These are phyloP conservation scores for Allium fistulosum DNA, from an alignment of 106 monocot species.

Conservation along the genomic window DNA sequence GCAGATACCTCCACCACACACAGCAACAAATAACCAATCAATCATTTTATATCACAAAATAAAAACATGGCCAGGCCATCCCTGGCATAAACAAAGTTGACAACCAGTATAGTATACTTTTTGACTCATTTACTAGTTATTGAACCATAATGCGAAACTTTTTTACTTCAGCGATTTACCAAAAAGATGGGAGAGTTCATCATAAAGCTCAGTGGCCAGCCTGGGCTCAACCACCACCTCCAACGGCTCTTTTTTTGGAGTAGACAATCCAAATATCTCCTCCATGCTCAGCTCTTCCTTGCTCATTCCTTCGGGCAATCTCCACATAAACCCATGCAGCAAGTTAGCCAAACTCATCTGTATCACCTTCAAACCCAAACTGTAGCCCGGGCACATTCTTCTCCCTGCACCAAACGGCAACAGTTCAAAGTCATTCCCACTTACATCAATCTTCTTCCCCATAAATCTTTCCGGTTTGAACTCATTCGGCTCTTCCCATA, in stretches of 20 bases:
- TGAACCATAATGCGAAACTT: no score
- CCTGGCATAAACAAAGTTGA: no score
- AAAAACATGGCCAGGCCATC: no score
- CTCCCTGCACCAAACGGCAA: constrained; percentile 40
- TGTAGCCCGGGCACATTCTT: constrained; percentile 40
- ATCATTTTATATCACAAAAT: no score
- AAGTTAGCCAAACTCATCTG: constrained; percentile 23
- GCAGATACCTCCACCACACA: no score
- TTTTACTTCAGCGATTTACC: no score
- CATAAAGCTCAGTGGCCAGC: constrained; percentile 17
- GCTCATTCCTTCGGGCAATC: constrained; percentile 25
- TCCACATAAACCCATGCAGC: constrained; percentile 32
- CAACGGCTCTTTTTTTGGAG: constrained; percentile 23
- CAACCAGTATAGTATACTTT: no score
- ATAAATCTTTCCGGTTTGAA: constrained; percentile 56
- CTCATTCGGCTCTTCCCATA: constrained; percentile 44
- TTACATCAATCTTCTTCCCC: constrained; percentile 37
- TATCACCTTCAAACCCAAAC: constrained; percentile 30
- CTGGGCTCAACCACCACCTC: constrained; percentile 19
- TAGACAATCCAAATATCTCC: constrained; percentile 50
- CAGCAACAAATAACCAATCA: no score
- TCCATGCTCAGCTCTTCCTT: constrained; percentile 48
- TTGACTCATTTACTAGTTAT: no score
- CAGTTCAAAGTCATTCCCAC: constrained; percentile 43
- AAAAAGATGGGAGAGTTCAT: no score